Evolutionary conservation across 2,329 filamentous ascomycete species (phyloP).

Genomic region (Teratosphaeriaceae sp.): DNA sequence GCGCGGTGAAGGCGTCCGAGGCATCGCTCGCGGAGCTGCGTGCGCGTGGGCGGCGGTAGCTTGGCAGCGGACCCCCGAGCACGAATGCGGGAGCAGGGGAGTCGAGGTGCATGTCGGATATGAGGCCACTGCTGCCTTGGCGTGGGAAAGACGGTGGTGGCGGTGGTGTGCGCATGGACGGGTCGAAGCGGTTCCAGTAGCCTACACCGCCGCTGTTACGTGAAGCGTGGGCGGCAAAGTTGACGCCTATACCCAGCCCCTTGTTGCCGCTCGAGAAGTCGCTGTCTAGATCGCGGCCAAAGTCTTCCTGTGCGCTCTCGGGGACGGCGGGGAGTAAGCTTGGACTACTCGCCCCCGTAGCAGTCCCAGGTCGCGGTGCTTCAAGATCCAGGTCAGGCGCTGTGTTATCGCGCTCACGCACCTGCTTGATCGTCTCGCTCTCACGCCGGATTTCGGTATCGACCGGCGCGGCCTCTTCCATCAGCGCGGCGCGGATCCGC

Average conservation of each 20-base stretch:
- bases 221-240: slow-evolving; percentile 68
- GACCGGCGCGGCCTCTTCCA: slow-evolving; percentile 80
- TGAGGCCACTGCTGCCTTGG: slow-evolving; percentile 45
- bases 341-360: slow-evolving; percentile 63
- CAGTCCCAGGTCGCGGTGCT: slow-evolving; percentile 40
- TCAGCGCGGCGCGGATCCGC: slow-evolving; percentile 79
- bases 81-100: slow-evolving; percentile 48
- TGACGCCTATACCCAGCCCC: slow-evolving; percentile 52
- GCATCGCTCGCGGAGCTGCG: slow-evolving; percentile 27
- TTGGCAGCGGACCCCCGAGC: too few relatives aligned
- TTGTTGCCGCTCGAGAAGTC: slow-evolving; percentile 20
- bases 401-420: slow-evolving; percentile 72
- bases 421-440: slow-evolving; percentile 91
- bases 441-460: slow-evolving; percentile 86
- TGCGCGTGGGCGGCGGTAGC: slow-evolving; percentile 26
- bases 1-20: slow-evolving; percentile 25
- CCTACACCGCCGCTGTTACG: slow-evolving; percentile 64
- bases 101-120: slow-evolving; percentile 65
- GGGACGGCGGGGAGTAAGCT: slow-evolving; percentile 52
- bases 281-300: slow-evolving; percentile 54
- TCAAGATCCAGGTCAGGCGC: slow-evolving; percentile 33
- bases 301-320: slow-evolving; percentile 58
- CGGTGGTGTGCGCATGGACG: slow-evolving; percentile 56
- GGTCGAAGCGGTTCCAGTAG: slow-evolving; percentile 77
- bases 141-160: slow-evolving; percentile 52